Evolutionary conservation across 179 eudicot species (phyloP).

Genomic region (Pouteria campechiana): DNA sequence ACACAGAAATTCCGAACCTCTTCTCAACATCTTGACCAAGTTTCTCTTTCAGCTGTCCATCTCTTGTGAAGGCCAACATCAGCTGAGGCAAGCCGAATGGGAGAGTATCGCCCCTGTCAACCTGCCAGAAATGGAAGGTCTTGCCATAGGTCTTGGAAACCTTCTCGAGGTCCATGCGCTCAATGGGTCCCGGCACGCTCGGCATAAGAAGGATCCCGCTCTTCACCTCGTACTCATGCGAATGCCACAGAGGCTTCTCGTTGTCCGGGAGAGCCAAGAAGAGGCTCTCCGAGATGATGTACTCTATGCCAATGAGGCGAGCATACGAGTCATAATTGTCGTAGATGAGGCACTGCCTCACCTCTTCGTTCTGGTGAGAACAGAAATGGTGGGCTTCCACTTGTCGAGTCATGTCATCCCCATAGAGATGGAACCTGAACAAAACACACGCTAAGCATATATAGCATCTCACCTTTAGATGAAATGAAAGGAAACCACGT

Average conservation of each 20-base stretch:
- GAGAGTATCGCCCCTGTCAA: slow-evolving; percentile 61
- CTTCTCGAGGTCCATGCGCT: slow-evolving; percentile 60
- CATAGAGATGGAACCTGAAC: slow-evolving; percentile 69
- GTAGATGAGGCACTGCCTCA: slow-evolving; percentile 84
- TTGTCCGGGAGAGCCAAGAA: slow-evolving; percentile 61
- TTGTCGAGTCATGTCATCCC: slow-evolving; percentile 83
- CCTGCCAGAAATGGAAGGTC: slow-evolving; percentile 82
- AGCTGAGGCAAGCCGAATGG: slow-evolving; percentile 81
- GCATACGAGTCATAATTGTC: slow-evolving; percentile 59
- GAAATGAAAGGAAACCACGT: too few species aligned
- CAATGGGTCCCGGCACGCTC: slow-evolving; percentile 52
- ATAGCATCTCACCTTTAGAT: too few species aligned
- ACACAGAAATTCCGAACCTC: slow-evolving; percentile 28
- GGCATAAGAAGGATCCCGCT: slow-evolving; percentile 78
- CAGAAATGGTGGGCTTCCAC: slow-evolving; percentile 95
- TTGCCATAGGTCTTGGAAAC: slow-evolving; percentile 75
- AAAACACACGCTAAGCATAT: too few species aligned
- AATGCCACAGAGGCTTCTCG: slow-evolving; percentile 83
- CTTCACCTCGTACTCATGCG: slow-evolving; percentile 89
- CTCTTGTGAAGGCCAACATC: slow-evolving; percentile 91
- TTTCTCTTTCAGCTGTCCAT: slow-evolving; percentile 51
- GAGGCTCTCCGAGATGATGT: slow-evolving; percentile 61
- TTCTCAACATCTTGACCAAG: slow-evolving; percentile 58
- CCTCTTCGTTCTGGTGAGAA: slow-evolving; percentile 80
- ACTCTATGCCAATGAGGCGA: slow-evolving; percentile 76